phyloP scores from a whole-genome alignment of 1,284 basidiomycete species.

The Malassezia dermatis region DNA sequence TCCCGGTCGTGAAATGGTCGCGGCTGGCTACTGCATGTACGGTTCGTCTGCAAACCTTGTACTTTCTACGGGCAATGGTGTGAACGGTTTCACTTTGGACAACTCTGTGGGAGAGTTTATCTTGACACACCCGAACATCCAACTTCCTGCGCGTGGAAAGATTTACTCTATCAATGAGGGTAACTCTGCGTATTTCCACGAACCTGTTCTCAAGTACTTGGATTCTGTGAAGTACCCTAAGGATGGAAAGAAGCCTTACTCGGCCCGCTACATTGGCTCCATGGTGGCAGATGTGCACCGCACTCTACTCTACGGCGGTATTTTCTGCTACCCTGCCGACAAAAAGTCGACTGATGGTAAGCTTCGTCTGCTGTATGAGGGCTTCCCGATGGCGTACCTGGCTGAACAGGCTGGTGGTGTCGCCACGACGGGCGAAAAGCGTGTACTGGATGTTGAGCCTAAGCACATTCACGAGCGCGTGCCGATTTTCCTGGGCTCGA shows the following conservation, averaged over 20 bases:
- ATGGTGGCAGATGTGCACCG: slow-evolving; percentile 98
- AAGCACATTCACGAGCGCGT: slow-evolving; percentile 82
- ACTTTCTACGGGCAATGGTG: slow-evolving; percentile 84
- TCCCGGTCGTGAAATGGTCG: slow-evolving; percentile 93
- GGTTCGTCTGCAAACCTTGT: slow-evolving; percentile 97
- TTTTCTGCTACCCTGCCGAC: slow-evolving; percentile 96
- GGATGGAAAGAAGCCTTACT: slow-evolving; percentile 48
- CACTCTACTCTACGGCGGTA: slow-evolving; percentile 91
- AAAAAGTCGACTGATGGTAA: slow-evolving; percentile 96
- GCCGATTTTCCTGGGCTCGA: slow-evolving; percentile 85
- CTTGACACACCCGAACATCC: slow-evolving; percentile 93
- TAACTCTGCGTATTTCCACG: slow-evolving; percentile 86
- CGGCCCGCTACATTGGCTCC: slow-evolving; percentile 76
- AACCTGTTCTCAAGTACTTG: slow-evolving; percentile 61
- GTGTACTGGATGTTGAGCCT: slow-evolving; percentile 86
- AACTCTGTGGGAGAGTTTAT: slow-evolving; percentile 83
- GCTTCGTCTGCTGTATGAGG: slow-evolving; percentile 88
- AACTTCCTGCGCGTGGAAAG: slow-evolving; percentile 85
- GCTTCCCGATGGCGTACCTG: slow-evolving; percentile 97
- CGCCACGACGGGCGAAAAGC: slow-evolving; percentile 81
- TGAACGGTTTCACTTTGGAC: slow-evolving; percentile 97
- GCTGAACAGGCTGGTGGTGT: slow-evolving; percentile 94
- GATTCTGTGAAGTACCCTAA: slow-evolving; percentile 74
- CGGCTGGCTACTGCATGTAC: slow-evolving; percentile 74
- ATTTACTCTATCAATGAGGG: slow-evolving; percentile 99